Evolutionary conservation across 2,329 filamentous ascomycete genomes (phyloP).

Genomic region (Endoconidiophora laricicola): DNA sequence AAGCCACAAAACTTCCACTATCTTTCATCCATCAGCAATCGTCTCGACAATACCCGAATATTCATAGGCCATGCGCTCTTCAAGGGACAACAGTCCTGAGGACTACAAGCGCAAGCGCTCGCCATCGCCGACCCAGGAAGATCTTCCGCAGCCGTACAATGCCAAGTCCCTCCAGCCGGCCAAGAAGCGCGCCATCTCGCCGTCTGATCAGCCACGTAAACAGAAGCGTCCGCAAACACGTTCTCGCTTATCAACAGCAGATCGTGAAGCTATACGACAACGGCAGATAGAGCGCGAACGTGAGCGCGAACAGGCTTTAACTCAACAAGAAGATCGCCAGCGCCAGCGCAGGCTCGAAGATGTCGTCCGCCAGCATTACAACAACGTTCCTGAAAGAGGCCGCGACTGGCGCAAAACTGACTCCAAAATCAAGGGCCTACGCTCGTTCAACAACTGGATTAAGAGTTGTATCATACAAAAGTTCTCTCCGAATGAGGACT

Average conservation of each 20-base stretch:
- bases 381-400: conserved; percentile 81
- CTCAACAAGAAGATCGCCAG: conserved; percentile 23
- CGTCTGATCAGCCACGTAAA: conserved; percentile 42
- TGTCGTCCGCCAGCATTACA: conserved; percentile 87
- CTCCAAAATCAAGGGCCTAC: conserved; percentile 83
- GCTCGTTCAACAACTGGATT: conserved; percentile 97
- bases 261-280: conserved; percentile 50
- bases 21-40: background rate
- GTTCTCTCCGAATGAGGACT: conserved; percentile 70
- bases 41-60: too few species aligned
- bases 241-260: conserved; percentile 48
- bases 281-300: conserved; percentile 38
- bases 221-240: conserved; percentile 52
- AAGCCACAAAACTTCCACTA: background rate
- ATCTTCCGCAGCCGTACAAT: conserved; percentile 43
- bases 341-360: conserved; percentile 49
- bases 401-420: conserved; percentile 90
- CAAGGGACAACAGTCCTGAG: background rate
- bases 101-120: conserved; percentile 23
- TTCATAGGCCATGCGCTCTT: background rate
- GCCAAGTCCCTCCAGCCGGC: conserved; percentile 40
- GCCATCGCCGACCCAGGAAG: conserved; percentile 22
- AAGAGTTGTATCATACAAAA: conserved; percentile 97
- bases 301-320: conserved; percentile 22
- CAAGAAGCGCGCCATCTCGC: conserved; percentile 39